Base-by-base conservation (phyloP, 108 stramenopile species). In the Pseudonitzschia pungens region DNA sequence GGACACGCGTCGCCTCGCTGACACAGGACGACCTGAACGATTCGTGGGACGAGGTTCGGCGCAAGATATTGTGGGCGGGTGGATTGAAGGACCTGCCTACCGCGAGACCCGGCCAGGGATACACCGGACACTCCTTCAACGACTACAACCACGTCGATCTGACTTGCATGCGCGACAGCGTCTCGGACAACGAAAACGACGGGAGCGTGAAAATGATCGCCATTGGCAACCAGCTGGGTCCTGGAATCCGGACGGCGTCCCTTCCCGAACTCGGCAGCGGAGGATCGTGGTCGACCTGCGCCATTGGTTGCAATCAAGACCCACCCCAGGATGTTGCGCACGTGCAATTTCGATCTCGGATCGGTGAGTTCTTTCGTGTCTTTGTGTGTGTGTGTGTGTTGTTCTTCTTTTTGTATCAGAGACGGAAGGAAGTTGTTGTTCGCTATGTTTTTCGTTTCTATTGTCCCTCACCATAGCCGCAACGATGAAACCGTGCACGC, bases 111-210 rank as follows among this genome's bases (percentile, higher is more conserved):
- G 96, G 96, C 31, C 74, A 85, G 58, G 96, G 96, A 42, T 96
- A 96, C 72, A 96, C 96, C 27, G 96, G 96, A 1, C 96, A 96
- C 69, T 79, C 81, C 21, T 96, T 96, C 81, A 93, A 94, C 50
- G 96, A 96, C 76, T 95, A 68, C 69, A 96, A 96, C 71, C 96
- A 96, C 72, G 91, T 92, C 28, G 96, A 96, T 77, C 79, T 96
- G 68, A 93, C 92, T 4, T 84, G 89, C 42, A 96, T 96, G 93
- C 75, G 76, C 42, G 93, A 91, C 60, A 69, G 83, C 20, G 76
- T 74, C 2, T 74, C 88, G 2, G 87, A 92, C 60, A 92, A 89
- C 71, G 66, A 87, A 68, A 92, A 96, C 65, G 91, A 92, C 64
- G 93, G 93, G 55, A 59, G 63, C 2, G 90, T 96, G 4, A 70